Conservation (phyloP, 1,284 basidiomycete species). For the Malassezia obtusa region DNA sequence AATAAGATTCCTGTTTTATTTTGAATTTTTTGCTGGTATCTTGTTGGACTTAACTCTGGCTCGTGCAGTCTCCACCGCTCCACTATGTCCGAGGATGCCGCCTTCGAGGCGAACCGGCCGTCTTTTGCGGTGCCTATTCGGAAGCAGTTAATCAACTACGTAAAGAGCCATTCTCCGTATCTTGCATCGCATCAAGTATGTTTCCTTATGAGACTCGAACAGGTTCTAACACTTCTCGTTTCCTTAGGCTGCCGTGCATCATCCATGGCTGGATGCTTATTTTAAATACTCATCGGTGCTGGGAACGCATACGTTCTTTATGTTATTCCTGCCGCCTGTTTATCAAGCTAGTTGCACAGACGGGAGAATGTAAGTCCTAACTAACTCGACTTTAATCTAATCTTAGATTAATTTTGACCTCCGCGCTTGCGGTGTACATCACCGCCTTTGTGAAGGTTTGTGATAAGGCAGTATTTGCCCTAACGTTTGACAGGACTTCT, state of each 20-base stretch:
- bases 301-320: constrained; percentile 80
- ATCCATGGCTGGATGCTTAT: constrained; percentile 66
- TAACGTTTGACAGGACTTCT: constrained; percentile 56
- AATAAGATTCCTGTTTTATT: no score
- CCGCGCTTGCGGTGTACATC: constrained; percentile 71
- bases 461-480: background rate
- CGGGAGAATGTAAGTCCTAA: constrained; percentile 60
- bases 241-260: constrained; percentile 14
- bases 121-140: background rate
- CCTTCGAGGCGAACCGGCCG: background rate
- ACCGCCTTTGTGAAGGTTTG: constrained; percentile 64
- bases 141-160: background rate
- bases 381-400: background rate
- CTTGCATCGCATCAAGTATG: constrained; percentile 10
- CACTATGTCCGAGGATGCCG: background rate
- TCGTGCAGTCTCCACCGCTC: no score
- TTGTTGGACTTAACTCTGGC: no score
- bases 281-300: constrained; percentile 83
- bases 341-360: constrained; percentile 76
- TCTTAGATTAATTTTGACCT: constrained; percentile 52
- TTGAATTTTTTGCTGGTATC: no score
- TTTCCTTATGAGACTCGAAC: background rate
- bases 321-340: constrained; percentile 71
- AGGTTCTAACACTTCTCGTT: background rate
- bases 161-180: background rate